Evolutionary conservation across 805 yeast species (phyloP).

Genomic region (Teunomyces gatunensis): DNA sequence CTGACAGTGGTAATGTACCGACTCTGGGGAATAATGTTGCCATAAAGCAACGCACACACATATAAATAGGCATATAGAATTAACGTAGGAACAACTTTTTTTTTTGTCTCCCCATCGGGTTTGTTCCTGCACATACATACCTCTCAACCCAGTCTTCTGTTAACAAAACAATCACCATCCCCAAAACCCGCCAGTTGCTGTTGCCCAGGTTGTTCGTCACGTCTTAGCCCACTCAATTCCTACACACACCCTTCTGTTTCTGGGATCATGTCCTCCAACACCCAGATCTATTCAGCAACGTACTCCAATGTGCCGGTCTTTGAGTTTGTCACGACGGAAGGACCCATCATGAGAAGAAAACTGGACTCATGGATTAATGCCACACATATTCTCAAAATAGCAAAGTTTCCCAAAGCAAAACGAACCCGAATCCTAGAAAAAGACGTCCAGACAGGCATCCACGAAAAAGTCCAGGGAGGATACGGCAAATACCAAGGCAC

Average conservation of each 20-base stretch:
- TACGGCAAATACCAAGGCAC: slow-evolving; percentile 64
- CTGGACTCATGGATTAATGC: slow-evolving; percentile 68
- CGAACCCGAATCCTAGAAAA: slow-evolving; percentile 62
- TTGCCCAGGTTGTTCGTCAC: background rate
- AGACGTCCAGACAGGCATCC: slow-evolving; percentile 61
- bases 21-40: slow-evolving; percentile 19
- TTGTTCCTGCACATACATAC: slow-evolving; percentile 4
- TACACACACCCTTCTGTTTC: background rate
- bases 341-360: slow-evolving; percentile 67
- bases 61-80: background rate
- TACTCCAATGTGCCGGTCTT: slow-evolving; percentile 71
- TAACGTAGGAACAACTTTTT: background rate
- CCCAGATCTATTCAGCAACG: slow-evolving; percentile 61
- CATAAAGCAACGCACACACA: background rate
- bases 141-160: background rate
- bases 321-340: slow-evolving; percentile 66
- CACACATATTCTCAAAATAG: slow-evolving; percentile 67
- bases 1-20: slow-evolving; percentile 26
- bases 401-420: slow-evolving; percentile 63
- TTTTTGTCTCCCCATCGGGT: background rate
- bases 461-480: slow-evolving; percentile 73
- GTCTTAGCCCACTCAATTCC: background rate
- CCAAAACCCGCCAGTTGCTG: background rate
- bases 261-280: slow-evolving; percentile 5
- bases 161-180: slow-evolving; percentile 3